A percentile compares a stretch with the other conserved stretches of the same genome.
Evolutionary conservation across 129 eudicot species (phyloP).

Genomic region (Dittrichia graveolens): DNA sequence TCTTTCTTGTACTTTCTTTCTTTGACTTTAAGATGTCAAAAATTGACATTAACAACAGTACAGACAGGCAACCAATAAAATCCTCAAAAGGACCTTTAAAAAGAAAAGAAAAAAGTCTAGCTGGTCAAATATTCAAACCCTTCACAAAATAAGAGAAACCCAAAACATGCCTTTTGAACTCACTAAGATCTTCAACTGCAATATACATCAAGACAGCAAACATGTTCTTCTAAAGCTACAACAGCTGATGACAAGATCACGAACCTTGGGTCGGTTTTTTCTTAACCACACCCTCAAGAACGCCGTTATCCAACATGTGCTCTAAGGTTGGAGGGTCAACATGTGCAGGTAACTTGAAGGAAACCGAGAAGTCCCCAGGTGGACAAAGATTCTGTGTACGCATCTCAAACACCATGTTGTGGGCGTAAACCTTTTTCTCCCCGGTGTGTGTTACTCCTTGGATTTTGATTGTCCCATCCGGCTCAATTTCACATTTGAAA

Average conservation of each 20-base stretch:
- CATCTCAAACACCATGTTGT: slow-evolving; percentile 66
- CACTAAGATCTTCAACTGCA: slow-evolving; percentile 15
- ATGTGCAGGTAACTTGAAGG: slow-evolving; percentile 54
- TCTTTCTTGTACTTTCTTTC: slow-evolving; percentile 23
- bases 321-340: slow-evolving; percentile 47
- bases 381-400: slow-evolving; percentile 67
- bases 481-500: slow-evolving; percentile 47
- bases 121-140: slow-evolving; percentile 12
- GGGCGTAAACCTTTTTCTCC: slow-evolving; percentile 45
- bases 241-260: slow-evolving; percentile 2
- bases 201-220: slow-evolving; percentile 20
- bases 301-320: slow-evolving; percentile 49
- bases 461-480: slow-evolving; percentile 48
- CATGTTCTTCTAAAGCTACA: slow-evolving; percentile 22
- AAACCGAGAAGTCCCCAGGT: slow-evolving; percentile 64
- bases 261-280: slow-evolving; percentile 34
- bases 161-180: slow-evolving; percentile 22
- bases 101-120: slow-evolving; percentile 11
- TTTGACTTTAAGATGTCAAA: slow-evolving; percentile 5
- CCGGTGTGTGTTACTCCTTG: slow-evolving; percentile 56
- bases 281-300: slow-evolving; percentile 68
- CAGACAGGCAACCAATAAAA: slow-evolving; percentile 22
- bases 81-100: slow-evolving; percentile 9
- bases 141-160: slow-evolving; percentile 2
- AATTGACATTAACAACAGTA: slow-evolving; percentile 26